Evolutionary conservation across 352 stramenopile genomes (phyloP).

Genomic region (Blastocystis sp.): DNA sequence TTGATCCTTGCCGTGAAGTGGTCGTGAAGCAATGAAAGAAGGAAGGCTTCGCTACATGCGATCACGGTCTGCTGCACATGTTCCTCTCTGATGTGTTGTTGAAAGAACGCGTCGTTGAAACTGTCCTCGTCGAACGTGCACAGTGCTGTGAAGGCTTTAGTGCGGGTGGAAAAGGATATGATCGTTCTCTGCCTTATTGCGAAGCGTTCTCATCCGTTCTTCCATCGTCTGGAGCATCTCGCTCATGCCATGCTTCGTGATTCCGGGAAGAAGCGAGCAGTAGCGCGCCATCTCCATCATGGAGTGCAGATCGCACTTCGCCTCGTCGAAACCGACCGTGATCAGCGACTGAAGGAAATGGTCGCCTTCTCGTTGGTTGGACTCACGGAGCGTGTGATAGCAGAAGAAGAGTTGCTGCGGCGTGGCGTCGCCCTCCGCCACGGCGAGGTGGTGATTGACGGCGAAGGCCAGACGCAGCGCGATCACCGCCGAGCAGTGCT

Average conservation of each 20-base stretch:
- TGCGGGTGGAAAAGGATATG: not conserved
- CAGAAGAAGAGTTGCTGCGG: not conserved
- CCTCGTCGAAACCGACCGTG: not conserved
- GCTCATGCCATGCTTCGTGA: not conserved
- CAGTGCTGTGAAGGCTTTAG: not conserved
- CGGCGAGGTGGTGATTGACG: not conserved
- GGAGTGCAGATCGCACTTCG: not conserved
- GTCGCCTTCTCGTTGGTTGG: not conserved
- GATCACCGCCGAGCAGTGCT: not conserved
- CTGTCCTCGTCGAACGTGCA: not conserved
- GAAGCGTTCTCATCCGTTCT: not conserved
- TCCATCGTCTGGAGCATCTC: not conserved
- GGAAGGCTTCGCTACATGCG: not conserved
- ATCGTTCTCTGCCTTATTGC: not conserved
- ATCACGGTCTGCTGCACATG: not conserved
- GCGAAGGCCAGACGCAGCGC: slow-evolving; percentile 6
- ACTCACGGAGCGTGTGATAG: not conserved
- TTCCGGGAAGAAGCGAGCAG: not conserved
- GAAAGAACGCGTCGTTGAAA: not conserved
- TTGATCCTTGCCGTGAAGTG: not conserved
- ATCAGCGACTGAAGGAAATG: not conserved
- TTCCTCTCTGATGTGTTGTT: not conserved
- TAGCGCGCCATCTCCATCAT: not conserved
- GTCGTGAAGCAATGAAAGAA: not conserved
- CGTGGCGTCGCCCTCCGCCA: not conserved